Conservation (phyloP, 2,329 filamentous ascomycete species). For the Aureobasidium pullulans region DNA sequence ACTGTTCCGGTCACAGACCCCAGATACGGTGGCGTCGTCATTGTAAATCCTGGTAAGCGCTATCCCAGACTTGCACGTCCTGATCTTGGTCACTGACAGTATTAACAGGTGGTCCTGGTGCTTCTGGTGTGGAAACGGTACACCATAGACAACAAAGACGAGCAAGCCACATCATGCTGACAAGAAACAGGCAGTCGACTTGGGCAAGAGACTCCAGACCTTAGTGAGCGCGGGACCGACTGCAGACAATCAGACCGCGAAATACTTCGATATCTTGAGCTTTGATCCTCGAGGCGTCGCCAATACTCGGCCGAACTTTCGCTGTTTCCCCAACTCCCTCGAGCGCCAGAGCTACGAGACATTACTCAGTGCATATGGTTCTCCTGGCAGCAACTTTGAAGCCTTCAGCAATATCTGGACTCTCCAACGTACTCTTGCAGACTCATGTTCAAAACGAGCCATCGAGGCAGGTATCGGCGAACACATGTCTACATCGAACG, state of each 20-base stretch:
- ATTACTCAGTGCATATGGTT: too few species aligned
- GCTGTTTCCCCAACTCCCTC: constrained; percentile 27
- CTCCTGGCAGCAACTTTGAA: too few species aligned
- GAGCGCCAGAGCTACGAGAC: too few species aligned
- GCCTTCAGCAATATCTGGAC: constrained; percentile 32
- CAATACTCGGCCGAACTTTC: constrained; percentile 26
- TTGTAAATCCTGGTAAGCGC: constrained; percentile 35
- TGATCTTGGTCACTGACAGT: neutral
- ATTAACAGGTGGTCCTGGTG: constrained; percentile 33
- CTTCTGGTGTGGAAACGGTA: constrained; percentile 29
- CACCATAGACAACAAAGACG: too few species aligned
- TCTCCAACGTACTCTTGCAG: constrained; percentile 29
- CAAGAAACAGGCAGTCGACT: too few species aligned
- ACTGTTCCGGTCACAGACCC: constrained; percentile 33
- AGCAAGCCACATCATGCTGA: too few species aligned
- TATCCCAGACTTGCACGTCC: too few species aligned
- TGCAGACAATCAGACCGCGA: constrained; percentile 5
- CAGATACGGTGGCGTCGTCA: constrained; percentile 39
- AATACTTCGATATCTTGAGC: constrained; percentile 32
- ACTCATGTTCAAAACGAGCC: constrained; percentile 17
- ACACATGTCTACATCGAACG: constrained; percentile 38
- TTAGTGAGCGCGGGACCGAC: constrained; percentile 25
- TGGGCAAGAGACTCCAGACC: too few species aligned
- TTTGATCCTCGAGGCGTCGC: constrained; percentile 38
- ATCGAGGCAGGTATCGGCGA: constrained; percentile 26